A percentile compares a stretch with the other conserved stretches of the same genome.
These are phyloP conservation scores for Cladosporium oxysporum DNA, from an alignment of 2,329 filamentous ascomycete genomes.

Conservation along the genomic window DNA sequence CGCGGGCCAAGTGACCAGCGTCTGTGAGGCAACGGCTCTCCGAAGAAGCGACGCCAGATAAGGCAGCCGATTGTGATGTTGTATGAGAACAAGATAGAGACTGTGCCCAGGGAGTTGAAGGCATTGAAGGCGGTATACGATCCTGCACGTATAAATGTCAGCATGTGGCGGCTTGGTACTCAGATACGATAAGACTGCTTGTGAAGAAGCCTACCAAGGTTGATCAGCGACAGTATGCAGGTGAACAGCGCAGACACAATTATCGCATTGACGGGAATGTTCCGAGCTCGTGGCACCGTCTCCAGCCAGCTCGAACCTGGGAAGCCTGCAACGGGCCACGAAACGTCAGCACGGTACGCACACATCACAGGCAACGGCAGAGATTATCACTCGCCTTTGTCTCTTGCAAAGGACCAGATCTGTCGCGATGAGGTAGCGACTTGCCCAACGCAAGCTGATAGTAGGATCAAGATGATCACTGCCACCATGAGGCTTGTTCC, in stretches of 20 bases:
- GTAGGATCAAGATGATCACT: slow-evolving; percentile 14
- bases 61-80: slow-evolving; percentile 22
- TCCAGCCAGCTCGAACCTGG: slow-evolving; percentile 1
- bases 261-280: slow-evolving; percentile 11
- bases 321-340: not conserved
- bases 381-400: slow-evolving; percentile 7
- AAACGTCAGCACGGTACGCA: slow-evolving; percentile 25
- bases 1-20: slow-evolving; percentile 22
- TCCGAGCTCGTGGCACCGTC: slow-evolving; percentile 4
- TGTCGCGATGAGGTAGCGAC: slow-evolving; percentile 17
- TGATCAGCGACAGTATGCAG: slow-evolving; percentile 12
- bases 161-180: not conserved
- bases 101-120: slow-evolving; percentile 12
- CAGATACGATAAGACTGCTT: no score
- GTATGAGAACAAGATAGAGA: slow-evolving; percentile 22
- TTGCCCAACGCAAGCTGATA: slow-evolving; percentile 10
- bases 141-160: not conserved
- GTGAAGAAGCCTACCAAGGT: not conserved
- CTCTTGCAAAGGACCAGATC: slow-evolving; percentile 18
- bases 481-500: slow-evolving; percentile 32
- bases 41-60: slow-evolving; percentile 20
- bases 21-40: slow-evolving; percentile 16
- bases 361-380: no score
- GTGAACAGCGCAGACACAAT: slow-evolving; percentile 12
- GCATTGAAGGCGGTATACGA: slow-evolving; percentile 13